A percentile compares a stretch with the other conserved stretches of the same genome.
These are phyloP conservation scores for Setaria viridis DNA, from an alignment of 202 grass and related monocot genomes.

Conservation along the genomic window DNA sequence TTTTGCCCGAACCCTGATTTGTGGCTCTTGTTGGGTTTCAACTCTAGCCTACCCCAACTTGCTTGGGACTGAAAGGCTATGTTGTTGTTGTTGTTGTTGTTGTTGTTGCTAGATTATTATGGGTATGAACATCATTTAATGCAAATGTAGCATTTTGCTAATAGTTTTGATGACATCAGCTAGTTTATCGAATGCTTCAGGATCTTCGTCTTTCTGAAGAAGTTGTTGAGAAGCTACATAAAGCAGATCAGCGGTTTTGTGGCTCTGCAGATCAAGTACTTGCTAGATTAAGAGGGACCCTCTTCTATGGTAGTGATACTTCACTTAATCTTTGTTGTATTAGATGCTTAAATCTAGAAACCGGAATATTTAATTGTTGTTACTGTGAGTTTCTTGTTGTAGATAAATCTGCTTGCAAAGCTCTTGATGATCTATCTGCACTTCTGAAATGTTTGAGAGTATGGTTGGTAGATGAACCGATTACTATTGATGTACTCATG, in stretches of 20 bases:
- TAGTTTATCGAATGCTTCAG: constrained; percentile 57
- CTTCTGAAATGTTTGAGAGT: constrained; percentile 84
- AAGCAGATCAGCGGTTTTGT: constrained; percentile 91
- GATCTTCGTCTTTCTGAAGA: constrained; percentile 89
- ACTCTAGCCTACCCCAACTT: too few relatives aligned
- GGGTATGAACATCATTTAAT: background rate
- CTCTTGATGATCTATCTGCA: constrained; percentile 82
- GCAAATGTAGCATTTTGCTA: background rate
- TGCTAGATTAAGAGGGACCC: constrained; percentile 92
- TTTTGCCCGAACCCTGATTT: too few relatives aligned
- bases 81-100: too few relatives aligned
- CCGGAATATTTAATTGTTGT: constrained; percentile 29
- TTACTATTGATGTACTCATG: constrained; percentile 94
- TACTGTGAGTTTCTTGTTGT: constrained; percentile 38
- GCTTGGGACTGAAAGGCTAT: too few relatives aligned
- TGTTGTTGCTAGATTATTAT: constrained; percentile 19
- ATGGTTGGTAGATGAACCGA: constrained; percentile 69
- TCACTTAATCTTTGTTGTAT: constrained; percentile 14
- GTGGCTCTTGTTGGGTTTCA: too few relatives aligned
- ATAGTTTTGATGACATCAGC: constrained; percentile 28
- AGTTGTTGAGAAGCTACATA: constrained; percentile 91
- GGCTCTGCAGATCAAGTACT: constrained; percentile 82
- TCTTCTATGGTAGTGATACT: constrained; percentile 72
- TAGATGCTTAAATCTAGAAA: constrained; percentile 30
- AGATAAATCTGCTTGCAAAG: constrained; percentile 90